Conservation (phyloP, 805 yeast species). For the Starmerella cellae region DNA sequence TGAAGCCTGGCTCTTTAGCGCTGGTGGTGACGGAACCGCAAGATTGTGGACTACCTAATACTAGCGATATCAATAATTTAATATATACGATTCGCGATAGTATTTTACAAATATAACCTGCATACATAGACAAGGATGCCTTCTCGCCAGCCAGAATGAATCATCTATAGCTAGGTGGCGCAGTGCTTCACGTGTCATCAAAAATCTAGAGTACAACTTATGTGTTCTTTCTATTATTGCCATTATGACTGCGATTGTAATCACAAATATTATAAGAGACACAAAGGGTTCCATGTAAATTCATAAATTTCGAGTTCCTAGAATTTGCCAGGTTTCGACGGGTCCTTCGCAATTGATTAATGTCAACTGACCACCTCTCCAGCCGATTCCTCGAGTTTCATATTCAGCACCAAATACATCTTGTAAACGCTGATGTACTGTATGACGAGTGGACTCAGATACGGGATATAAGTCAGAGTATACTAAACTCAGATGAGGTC, state of each 20-base stretch:
- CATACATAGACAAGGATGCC: too few species aligned
- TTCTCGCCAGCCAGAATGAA: too few species aligned
- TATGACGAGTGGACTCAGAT: conserved; percentile 49
- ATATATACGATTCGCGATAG: too few species aligned
- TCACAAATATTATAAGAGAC: too few species aligned
- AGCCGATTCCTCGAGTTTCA: conserved; percentile 33
- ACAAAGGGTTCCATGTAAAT: not conserved
- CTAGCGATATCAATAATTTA: too few species aligned
- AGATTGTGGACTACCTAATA: conserved; percentile 81
- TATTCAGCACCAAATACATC: conserved; percentile 46
- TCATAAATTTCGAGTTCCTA: conserved; percentile 32
- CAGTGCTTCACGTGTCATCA: too few species aligned
- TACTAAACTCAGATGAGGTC: conserved; percentile 61
- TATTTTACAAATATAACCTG: too few species aligned
- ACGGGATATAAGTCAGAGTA: conserved; percentile 55
- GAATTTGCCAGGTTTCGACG: conserved; percentile 50
- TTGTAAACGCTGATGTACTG: conserved; percentile 50
- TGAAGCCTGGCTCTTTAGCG: conserved; percentile 95
- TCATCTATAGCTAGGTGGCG: too few species aligned
- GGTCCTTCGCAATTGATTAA: conserved; percentile 63
- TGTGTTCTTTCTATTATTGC: too few species aligned
- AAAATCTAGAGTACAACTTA: too few species aligned
- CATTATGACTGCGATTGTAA: too few species aligned
- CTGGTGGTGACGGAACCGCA: conserved; percentile 95
- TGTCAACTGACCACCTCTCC: conserved; percentile 59